A percentile compares a stretch with the other conserved stretches of the same genome.
These are phyloP conservation scores for Hanseniaspora guilliermondii DNA, from an alignment of 805 yeast genomes.

Conservation along the genomic window DNA sequence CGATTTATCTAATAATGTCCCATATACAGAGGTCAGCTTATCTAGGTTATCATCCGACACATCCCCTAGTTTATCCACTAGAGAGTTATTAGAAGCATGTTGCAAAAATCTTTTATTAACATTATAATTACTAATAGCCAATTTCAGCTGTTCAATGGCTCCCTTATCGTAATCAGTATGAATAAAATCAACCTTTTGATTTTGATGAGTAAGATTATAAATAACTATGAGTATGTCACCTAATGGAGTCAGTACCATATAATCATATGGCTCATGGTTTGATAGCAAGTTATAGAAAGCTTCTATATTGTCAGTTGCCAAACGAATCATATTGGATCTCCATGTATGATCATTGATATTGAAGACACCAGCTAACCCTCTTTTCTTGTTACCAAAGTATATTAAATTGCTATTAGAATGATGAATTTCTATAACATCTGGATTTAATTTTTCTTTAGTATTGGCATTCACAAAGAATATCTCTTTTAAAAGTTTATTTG, in stretches of 20 bases:
- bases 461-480: neutral
- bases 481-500: neutral
- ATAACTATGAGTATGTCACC: slow-evolving; percentile 3
- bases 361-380: neutral
- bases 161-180: neutral
- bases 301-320: neutral
- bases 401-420: neutral
- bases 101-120: slow-evolving; percentile 3
- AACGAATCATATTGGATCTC: neutral
- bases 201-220: neutral
- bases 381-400: neutral
- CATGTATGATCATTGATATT: neutral
- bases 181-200: neutral
- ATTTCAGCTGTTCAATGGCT: neutral
- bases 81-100: neutral
- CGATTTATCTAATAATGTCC: neutral
- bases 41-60: neutral
- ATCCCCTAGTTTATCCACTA: neutral
- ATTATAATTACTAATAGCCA: neutral
- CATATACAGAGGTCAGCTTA: neutral
- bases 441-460: neutral
- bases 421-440: neutral
- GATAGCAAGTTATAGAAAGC: neutral
- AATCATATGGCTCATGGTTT: neutral
- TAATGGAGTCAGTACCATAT: slow-evolving; percentile 2